Percentiles rank a stretch among this genome's conserved stretches.
Conservation (phyloP, 78 protist species). For the Dictyostelium discoideum region dicty_2.7 NC_007088.5:1666001-1666500, state of each 20-base stretch:
- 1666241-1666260: constrained; percentile 56
- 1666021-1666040: constrained; percentile 76
- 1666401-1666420: constrained; percentile 69
- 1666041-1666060: constrained; percentile 67
- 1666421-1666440: constrained; percentile 19
- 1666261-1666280: constrained; percentile 69
- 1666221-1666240: constrained; percentile 19
- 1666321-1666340: constrained; percentile 56
- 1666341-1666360: constrained; percentile 81
- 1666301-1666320: constrained; percentile 10
- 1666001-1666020: constrained; percentile 19
- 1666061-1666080: constrained; percentile 53
- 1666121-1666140: constrained; percentile 9
- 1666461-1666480: constrained; percentile 20
- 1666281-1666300: constrained; percentile 65
- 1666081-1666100: constrained; percentile 28
- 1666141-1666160: constrained; percentile 30
- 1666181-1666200: background rate
- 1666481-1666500: constrained; percentile 71
- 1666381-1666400: constrained; percentile 79
- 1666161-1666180: constrained; percentile 40
- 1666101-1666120: constrained; percentile 39
- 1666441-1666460: constrained; percentile 34
- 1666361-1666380: constrained; percentile 79
- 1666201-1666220: background rate